Conservation (phyloP, 805 yeast genomes). For the Lipomyces oligophaga region DNA sequence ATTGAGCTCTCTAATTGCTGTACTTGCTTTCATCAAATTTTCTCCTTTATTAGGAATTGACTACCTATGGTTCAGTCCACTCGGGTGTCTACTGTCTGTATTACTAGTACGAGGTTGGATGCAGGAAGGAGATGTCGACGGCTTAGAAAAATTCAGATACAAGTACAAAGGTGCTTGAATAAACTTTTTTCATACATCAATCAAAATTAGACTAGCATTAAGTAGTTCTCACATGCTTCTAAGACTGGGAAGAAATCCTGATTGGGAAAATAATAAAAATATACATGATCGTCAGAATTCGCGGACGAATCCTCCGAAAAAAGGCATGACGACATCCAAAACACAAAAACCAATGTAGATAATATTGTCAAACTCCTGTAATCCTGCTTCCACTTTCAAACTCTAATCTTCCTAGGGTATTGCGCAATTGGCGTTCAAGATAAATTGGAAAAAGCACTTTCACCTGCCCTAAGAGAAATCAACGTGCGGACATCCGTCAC, state of each 20-base stretch:
- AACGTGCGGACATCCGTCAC: constrained; percentile 81
- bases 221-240: constrained; percentile 2
- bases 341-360: not conserved
- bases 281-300: too few species aligned
- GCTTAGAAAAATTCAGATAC: constrained; percentile 23
- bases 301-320: not conserved
- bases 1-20: constrained; percentile 7
- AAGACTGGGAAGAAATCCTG: constrained; percentile 4
- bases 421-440: too few species aligned
- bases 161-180: constrained; percentile 27
- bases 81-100: constrained; percentile 8
- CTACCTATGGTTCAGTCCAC: constrained; percentile 24
- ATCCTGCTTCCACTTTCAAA: too few species aligned
- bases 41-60: constrained; percentile 22
- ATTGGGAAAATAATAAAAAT: not conserved
- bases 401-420: too few species aligned
- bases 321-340: not conserved
- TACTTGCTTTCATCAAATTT: constrained; percentile 13
- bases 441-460: constrained; percentile 19
- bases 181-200: not conserved
- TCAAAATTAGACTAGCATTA: not conserved
- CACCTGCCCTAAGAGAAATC: constrained; percentile 49
- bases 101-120: constrained; percentile 22
- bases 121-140: constrained; percentile 24
- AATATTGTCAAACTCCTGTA: too few species aligned